phyloP scores from a whole-genome alignment of 2,329 filamentous ascomycete genomes.

The Ophiosphaerella herpotricha region DNA sequence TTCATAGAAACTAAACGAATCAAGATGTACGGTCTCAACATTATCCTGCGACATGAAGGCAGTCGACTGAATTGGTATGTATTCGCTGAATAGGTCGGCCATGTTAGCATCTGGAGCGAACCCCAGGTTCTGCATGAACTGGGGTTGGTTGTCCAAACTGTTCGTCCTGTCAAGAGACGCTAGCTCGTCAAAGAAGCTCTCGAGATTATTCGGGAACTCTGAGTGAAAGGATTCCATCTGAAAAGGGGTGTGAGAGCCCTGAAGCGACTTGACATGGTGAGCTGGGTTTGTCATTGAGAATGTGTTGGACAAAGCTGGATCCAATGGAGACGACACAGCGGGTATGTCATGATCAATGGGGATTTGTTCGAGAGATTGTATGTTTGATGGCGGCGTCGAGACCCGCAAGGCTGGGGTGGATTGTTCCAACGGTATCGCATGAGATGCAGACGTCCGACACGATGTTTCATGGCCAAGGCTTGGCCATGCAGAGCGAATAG shows the following conservation, averaged over 20 bases:
- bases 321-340: constrained; percentile 9
- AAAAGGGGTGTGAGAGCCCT: constrained; percentile 1
- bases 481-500: constrained; percentile 18
- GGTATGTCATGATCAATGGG: neutral
- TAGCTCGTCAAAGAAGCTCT: constrained; percentile 63
- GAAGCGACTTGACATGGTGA: constrained; percentile 7
- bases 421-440: constrained; percentile 1
- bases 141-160: constrained; percentile 59
- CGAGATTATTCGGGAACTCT: constrained; percentile 49
- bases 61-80: constrained; percentile 45
- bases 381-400: constrained; percentile 14
- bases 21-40: constrained; percentile 21
- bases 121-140: constrained; percentile 70
- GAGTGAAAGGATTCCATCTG: constrained; percentile 35
- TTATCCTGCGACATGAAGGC: constrained; percentile 34
- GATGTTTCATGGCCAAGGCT: neutral
- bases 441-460: neutral
- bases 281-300: constrained; percentile 6
- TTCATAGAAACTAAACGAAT: constrained; percentile 35
- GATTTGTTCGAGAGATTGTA: constrained; percentile 1
- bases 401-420: constrained; percentile 25
- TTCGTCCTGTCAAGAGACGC: constrained; percentile 61
- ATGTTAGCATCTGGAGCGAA: constrained; percentile 67
- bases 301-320: constrained; percentile 16
- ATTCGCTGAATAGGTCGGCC: constrained; percentile 56